phyloP scores from a whole-genome alignment of 805 yeast species.

The Metschnikowia picachoensis region DNA sequence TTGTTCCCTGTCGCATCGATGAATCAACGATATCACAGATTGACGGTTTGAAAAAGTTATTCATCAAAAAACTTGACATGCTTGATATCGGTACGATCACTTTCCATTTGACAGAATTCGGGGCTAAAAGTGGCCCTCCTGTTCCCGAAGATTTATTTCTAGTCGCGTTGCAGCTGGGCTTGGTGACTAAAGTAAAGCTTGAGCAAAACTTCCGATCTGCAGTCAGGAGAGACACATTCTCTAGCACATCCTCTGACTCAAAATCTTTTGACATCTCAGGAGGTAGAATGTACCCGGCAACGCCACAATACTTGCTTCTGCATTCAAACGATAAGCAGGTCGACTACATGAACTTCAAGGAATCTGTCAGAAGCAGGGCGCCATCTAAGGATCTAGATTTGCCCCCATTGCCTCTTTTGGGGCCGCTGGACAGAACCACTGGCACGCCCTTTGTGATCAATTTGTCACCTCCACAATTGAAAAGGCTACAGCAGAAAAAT shows the following conservation, averaged over 20 bases:
- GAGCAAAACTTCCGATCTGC: conserved; percentile 33
- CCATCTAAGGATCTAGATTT: neutral
- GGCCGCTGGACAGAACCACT: conserved; percentile 2
- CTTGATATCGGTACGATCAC: conserved; percentile 31
- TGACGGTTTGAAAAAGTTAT: conserved; percentile 33
- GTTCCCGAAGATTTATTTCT: conserved; percentile 48
- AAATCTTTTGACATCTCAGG: conserved; percentile 50
- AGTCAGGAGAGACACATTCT: conserved; percentile 30
- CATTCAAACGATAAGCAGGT: conserved; percentile 34
- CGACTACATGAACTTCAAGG: conserved; percentile 60
- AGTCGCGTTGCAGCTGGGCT: conserved; percentile 28
- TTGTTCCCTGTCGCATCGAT: conserved; percentile 43
- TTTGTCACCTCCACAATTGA: conserved; percentile 17
- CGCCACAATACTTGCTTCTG: conserved; percentile 65
- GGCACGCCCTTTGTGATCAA: conserved; percentile 8
- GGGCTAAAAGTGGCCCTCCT: conserved; percentile 53
- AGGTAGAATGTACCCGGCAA: conserved; percentile 50
- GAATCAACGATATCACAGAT: conserved; percentile 17
- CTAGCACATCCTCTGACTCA: conserved; percentile 52
- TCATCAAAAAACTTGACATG: conserved; percentile 37
- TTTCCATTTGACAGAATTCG: conserved; percentile 67
- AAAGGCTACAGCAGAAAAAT: conserved; percentile 7
- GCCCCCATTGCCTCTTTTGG: neutral
- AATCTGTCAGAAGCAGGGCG: conserved; percentile 10
- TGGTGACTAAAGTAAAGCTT: conserved; percentile 33